These are phyloP conservation scores for Hymenoscyphus fructigenus DNA, from an alignment of 2,329 filamentous ascomycete species.

Conservation along the genomic window DNA sequence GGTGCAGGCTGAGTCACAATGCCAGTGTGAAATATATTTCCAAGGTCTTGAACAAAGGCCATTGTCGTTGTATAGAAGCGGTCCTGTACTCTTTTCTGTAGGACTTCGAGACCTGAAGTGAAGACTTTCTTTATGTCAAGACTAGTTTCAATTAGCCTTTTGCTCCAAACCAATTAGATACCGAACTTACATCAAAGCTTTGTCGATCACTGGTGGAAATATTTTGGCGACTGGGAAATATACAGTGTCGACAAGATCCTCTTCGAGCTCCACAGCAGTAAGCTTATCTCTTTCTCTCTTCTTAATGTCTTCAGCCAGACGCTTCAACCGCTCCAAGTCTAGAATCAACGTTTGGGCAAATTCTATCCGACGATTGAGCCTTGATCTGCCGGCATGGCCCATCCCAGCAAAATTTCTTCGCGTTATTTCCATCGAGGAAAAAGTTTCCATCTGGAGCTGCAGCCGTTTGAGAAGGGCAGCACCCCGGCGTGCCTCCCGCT, in stretches of 20 bases:
- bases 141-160: conserved; percentile 46
- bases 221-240: conserved; percentile 87
- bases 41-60: conserved; percentile 57
- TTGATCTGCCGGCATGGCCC: conserved; percentile 77
- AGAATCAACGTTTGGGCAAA: conserved; percentile 75
- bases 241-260: conserved; percentile 78
- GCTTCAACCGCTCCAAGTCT: conserved; percentile 75
- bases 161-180: not conserved
- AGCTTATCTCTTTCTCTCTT: conserved; percentile 76
- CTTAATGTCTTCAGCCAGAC: conserved; percentile 69
- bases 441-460: conserved; percentile 92
- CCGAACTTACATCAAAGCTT: conserved; percentile 72
- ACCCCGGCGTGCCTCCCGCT: conserved; percentile 87
- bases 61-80: conserved; percentile 58
- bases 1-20: conserved; percentile 39
- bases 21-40: conserved; percentile 51
- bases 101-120: conserved; percentile 47
- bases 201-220: conserved; percentile 75
- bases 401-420: conserved; percentile 93
- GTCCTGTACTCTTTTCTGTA: conserved; percentile 52
- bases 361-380: conserved; percentile 78
- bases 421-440: conserved; percentile 96
- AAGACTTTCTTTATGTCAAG: conserved; percentile 64
- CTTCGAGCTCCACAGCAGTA: conserved; percentile 72
- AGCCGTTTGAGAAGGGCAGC: conserved; percentile 90